Evolutionary conservation across 2,329 filamentous ascomycete genomes (phyloP).

Genomic region (Fusarium subglutinans): DNA sequence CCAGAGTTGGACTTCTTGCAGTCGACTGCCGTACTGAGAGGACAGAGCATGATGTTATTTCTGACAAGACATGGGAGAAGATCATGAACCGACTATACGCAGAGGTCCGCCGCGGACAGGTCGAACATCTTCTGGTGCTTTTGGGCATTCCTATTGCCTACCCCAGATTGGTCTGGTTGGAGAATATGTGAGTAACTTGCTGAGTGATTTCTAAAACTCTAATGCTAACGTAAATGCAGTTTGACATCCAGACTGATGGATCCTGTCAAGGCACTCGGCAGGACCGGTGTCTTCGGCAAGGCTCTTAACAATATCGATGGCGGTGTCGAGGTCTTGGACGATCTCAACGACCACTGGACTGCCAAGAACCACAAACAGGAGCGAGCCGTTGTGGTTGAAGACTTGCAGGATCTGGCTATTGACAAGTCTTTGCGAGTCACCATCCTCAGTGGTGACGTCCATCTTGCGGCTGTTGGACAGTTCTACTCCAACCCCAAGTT

Average conservation of each 20-base stretch:
- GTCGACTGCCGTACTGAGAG: conserved; percentile 93
- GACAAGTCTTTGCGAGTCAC: conserved; percentile 93
- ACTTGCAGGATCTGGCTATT: conserved; percentile 91
- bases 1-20: conserved; percentile 81
- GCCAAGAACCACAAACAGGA: conserved; percentile 94
- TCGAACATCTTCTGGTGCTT: conserved; percentile 89
- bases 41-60: conserved; percentile 82
- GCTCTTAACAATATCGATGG: conserved; percentile 91
- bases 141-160: conserved; percentile 87
- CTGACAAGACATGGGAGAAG: conserved; percentile 82
- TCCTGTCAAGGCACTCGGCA: conserved; percentile 87
- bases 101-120: conserved; percentile 84
- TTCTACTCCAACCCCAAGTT: conserved; percentile 94
- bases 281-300: conserved; percentile 80
- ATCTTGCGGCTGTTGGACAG: conserved; percentile 89
- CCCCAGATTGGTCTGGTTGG: conserved; percentile 76
- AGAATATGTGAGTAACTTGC: conserved; percentile 67
- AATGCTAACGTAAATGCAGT: conserved; percentile 55
- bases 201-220: neutral
- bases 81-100: conserved; percentile 86
- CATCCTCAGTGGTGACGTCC: conserved; percentile 92
- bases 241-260: conserved; percentile 87
- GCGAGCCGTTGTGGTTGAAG: conserved; percentile 85
- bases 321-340: conserved; percentile 89
- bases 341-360: conserved; percentile 97